Conservation (phyloP, 2,329 filamentous ascomycete species). For the Alternaria sp. region DNA sequence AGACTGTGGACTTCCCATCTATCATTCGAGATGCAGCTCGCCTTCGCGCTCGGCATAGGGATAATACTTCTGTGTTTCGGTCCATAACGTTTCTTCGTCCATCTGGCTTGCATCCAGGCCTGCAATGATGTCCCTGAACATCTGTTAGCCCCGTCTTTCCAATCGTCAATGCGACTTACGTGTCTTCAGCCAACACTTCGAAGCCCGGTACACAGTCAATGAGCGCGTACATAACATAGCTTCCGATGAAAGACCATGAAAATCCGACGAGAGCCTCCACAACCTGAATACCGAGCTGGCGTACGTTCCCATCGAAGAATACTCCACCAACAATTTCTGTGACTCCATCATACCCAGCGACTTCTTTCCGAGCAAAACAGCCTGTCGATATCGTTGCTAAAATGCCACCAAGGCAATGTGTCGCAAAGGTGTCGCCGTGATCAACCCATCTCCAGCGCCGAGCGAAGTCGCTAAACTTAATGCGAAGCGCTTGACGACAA, state of each 20-base stretch:
- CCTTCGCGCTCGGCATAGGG: conserved; percentile 41
- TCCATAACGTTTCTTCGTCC: conserved; percentile 54
- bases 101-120: conserved; percentile 60
- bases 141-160: conserved; percentile 7
- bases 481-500: conserved; percentile 59
- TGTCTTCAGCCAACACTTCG: conserved; percentile 60
- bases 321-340: conserved; percentile 59
- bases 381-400: conserved; percentile 60
- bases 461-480: conserved; percentile 60
- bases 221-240: conserved; percentile 57
- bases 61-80: conserved; percentile 45
- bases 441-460: conserved; percentile 60
- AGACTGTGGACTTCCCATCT: neutral
- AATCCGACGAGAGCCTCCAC: conserved; percentile 61
- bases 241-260: conserved; percentile 58
- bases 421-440: conserved; percentile 63
- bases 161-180: conserved; percentile 51
- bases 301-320: conserved; percentile 60
- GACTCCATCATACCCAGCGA: conserved; percentile 61
- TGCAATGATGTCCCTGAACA: conserved; percentile 53
- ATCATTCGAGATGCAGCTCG: conserved; percentile 35
- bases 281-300: conserved; percentile 59
- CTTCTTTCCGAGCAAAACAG: conserved; percentile 58
- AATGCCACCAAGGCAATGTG: conserved; percentile 61
- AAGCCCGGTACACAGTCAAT: conserved; percentile 61